Conservation (phyloP, 176 grass and related monocot genomes). For the Oryza brachyantha region DNA sequence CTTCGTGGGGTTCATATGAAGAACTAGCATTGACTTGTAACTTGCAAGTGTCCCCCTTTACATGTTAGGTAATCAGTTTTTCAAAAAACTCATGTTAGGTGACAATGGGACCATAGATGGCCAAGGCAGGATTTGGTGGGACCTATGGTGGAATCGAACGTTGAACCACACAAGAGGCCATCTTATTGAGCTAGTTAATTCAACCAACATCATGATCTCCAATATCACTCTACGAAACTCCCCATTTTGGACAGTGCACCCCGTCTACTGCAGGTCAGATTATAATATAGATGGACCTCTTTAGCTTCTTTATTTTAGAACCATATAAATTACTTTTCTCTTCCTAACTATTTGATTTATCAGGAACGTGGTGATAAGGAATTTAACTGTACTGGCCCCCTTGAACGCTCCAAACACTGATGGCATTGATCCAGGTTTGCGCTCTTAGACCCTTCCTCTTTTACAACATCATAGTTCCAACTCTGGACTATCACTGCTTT, state of each 20-base stretch:
- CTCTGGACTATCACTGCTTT: no score
- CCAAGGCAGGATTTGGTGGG: constrained; percentile 92
- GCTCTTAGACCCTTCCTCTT: not conserved
- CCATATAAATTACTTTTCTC: not conserved
- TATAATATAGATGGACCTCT: not conserved
- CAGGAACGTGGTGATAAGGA: constrained; percentile 84
- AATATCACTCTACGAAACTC: constrained; percentile 76
- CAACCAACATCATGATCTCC: constrained; percentile 69
- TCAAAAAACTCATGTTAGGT: constrained; percentile 40
- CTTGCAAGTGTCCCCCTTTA: not conserved
- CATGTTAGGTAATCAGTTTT: constrained; percentile 38
- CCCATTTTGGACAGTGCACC: constrained; percentile 98
- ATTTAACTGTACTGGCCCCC: constrained; percentile 75
- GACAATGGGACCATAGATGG: constrained; percentile 88
- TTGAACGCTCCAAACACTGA: constrained; percentile 88
- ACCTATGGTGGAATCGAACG: constrained; percentile 87
- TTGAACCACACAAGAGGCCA: constrained; percentile 84
- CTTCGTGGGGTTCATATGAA: no score
- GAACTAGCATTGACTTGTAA: constrained; percentile 16
- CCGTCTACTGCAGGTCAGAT: constrained; percentile 83
- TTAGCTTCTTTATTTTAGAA: constrained; percentile 5
- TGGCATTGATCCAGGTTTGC: constrained; percentile 90
- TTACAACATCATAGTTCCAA: not conserved
- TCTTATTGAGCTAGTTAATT: constrained; percentile 76
- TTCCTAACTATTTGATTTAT: not conserved